phyloP scores from a whole-genome alignment of 2,329 filamentous ascomycete species.

The Hymenoscyphus occultus region DNA sequence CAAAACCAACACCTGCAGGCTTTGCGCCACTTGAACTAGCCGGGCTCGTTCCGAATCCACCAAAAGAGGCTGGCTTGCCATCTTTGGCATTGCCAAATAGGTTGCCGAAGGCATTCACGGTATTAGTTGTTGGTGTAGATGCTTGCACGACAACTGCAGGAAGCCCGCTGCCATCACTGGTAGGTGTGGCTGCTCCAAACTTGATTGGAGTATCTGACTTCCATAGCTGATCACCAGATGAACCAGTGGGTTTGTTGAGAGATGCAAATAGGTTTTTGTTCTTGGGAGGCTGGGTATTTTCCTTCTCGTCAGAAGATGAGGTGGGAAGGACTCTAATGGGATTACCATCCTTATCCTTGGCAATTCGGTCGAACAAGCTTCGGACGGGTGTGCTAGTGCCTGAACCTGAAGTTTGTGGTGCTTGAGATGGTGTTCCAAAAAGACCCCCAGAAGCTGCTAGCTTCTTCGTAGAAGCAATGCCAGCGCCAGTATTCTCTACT shows the following conservation, averaged over 20 bases:
- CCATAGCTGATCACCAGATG: slow-evolving; percentile 47
- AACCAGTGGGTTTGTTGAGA: slow-evolving; percentile 19
- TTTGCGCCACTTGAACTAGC: slow-evolving; percentile 14
- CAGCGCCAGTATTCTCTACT: slow-evolving; percentile 28
- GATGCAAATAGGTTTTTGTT: slow-evolving; percentile 24
- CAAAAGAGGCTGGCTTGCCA: slow-evolving; percentile 12
- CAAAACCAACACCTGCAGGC: slow-evolving; percentile 22
- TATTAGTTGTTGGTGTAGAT: slow-evolving; percentile 22
- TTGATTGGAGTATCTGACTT: slow-evolving; percentile 48
- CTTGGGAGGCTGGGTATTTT: slow-evolving; percentile 33
- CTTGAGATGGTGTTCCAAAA: slow-evolving; percentile 18
- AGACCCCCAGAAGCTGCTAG: neutral
- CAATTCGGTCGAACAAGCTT: slow-evolving; percentile 56
- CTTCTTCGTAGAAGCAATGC: slow-evolving; percentile 32
- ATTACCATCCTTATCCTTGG: slow-evolving; percentile 49
- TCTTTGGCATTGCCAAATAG: slow-evolving; percentile 23
- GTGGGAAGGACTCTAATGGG: slow-evolving; percentile 40
- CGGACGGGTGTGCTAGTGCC: slow-evolving; percentile 42
- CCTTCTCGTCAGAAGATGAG: slow-evolving; percentile 34
- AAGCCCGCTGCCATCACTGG: slow-evolving; percentile 12
- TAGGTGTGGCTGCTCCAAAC: slow-evolving; percentile 35
- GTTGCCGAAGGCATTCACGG: slow-evolving; percentile 15
- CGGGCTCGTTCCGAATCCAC: slow-evolving; percentile 13
- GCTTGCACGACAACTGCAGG: slow-evolving; percentile 25
- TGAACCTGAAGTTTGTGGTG: slow-evolving; percentile 33